Base-by-base conservation (phyloP, 2,329 filamentous ascomycete species). In the Trichoderma atrobrunneum region DNA sequence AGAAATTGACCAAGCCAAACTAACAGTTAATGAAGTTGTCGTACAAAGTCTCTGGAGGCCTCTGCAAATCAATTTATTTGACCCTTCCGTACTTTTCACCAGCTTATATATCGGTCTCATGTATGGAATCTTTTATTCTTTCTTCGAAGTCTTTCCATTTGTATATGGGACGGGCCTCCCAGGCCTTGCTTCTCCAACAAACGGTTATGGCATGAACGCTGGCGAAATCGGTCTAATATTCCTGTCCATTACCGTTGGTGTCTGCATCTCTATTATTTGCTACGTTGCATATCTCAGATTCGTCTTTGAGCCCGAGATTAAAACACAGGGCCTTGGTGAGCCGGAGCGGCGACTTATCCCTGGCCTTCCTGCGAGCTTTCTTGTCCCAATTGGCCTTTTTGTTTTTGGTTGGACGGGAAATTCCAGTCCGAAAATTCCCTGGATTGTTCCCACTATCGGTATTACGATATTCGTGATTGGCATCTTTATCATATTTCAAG, bases 131-230 rank as follows among this genome's bases (percentile, higher is more conserved):
- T 68, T 68, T 10, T 68, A 60, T 21, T 68, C 65, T 1, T 68
- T 68, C 28, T 68, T 68, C 24, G 65, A 68, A 60, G 51, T 60
- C 10, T 68, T 68, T 6, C 65, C 65, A 5, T 60, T 68, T 7
- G 54, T 68, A 3, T 68, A 68, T 10, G 24, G 54, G 3, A 67
- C 64, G 2, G 64, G 64, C 16, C 64, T 67, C 10, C 64, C 63
- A 30, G 32, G 30, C 3, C 51, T 11, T 14, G 21, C 64, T 3
- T 67, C 64, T 21, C 64, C 64, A 28, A 57, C 64, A 11, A 7
- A 67, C n/a, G 64, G 64, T 14, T 67, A 67, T 36, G 51, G 64
- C 0, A n/a, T 67, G 51, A 57, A 67, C 34, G 48, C 39, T 14
- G 56, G 66, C 7, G 7, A 69, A 12, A 21, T 61, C 14, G 66